Conservation (phyloP, 2,329 filamentous ascomycete genomes). For the Tolypocladium guangdongense region DNA sequence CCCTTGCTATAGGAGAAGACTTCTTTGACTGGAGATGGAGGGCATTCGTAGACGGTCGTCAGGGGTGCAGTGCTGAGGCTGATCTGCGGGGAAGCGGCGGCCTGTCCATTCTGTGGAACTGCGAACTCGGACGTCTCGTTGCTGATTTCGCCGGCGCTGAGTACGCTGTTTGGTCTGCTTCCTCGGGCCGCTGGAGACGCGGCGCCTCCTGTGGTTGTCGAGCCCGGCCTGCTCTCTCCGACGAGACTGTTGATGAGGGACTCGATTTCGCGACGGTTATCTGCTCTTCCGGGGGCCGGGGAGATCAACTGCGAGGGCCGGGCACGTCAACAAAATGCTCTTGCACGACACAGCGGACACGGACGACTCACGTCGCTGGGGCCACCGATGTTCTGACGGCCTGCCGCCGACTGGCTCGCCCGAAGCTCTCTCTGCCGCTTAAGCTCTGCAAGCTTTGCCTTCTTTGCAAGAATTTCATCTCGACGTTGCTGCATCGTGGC, state of each 20-base stretch:
- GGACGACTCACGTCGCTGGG: slow-evolving; percentile 54
- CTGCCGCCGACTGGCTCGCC: slow-evolving; percentile 61
- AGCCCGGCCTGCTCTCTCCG: slow-evolving; percentile 62
- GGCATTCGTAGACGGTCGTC: slow-evolving; percentile 70
- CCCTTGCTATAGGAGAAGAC: slow-evolving; percentile 95
- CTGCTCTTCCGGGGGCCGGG: slow-evolving; percentile 58
- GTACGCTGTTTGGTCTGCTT: slow-evolving; percentile 76
- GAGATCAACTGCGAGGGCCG: slow-evolving; percentile 38
- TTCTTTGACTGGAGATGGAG: slow-evolving; percentile 66
- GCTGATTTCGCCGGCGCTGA: slow-evolving; percentile 73
- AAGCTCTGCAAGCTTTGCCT: slow-evolving; percentile 91
- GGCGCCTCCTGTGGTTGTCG: slow-evolving; percentile 50
- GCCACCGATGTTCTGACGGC: slow-evolving; percentile 57
- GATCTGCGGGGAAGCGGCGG: slow-evolving; percentile 40
- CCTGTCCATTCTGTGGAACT: slow-evolving; percentile 32
- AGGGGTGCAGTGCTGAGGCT: slow-evolving; percentile 64
- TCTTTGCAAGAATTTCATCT: slow-evolving; percentile 94
- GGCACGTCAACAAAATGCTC: background rate
- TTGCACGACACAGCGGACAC: background rate
- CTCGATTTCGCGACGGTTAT: slow-evolving; percentile 68
- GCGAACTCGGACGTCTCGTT: slow-evolving; percentile 57
- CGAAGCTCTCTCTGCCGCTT: slow-evolving; percentile 84
- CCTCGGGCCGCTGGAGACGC: slow-evolving; percentile 57
- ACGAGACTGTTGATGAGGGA: slow-evolving; percentile 75
- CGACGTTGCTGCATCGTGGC: slow-evolving; percentile 64